phyloP scores from a whole-genome alignment of 2,329 filamentous ascomycete genomes.

The Purpureocillium lavendulum region DNA sequence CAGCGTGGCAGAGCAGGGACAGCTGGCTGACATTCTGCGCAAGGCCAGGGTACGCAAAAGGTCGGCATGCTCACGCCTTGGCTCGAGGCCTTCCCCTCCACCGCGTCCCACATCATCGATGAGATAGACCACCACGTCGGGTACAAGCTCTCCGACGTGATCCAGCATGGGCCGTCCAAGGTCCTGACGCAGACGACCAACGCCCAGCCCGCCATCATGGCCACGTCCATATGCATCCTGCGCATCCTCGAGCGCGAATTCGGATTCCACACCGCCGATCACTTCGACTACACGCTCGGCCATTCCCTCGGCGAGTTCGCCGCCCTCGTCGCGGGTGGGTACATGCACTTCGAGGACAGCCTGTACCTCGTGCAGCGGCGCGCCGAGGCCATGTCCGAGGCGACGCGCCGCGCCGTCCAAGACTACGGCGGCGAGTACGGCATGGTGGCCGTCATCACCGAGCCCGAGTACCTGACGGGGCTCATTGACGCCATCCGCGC shows the following conservation, averaged over 20 bases:
- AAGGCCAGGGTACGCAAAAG: constrained; percentile 82
- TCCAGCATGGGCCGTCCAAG: constrained; percentile 70
- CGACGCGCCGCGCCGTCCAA: constrained; percentile 57
- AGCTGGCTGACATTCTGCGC: neutral
- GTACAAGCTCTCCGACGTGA: constrained; percentile 67
- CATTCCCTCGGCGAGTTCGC: constrained; percentile 93
- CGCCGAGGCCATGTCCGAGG: constrained; percentile 76
- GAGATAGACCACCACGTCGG: constrained; percentile 76
- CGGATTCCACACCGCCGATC: constrained; percentile 60
- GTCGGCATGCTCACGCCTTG: constrained; percentile 82
- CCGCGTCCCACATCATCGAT: constrained; percentile 67
- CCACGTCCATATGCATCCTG: constrained; percentile 82
- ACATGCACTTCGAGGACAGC: constrained; percentile 70
- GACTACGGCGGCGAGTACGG: constrained; percentile 75
- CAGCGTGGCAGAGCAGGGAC: too few relatives aligned
- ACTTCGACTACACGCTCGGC: constrained; percentile 76
- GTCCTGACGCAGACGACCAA: constrained; percentile 74
- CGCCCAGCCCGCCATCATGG: constrained; percentile 94
- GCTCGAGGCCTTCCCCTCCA: constrained; percentile 77
- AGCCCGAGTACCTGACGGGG: constrained; percentile 62
- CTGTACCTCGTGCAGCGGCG: constrained; percentile 68
- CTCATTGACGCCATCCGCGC: constrained; percentile 69
- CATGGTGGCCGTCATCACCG: constrained; percentile 89
- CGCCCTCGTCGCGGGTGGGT: constrained; percentile 76
- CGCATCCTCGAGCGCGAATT: constrained; percentile 82